These are phyloP conservation scores for Xylaria sp. DNA, from an alignment of 2,329 filamentous ascomycete species.

Conservation along the genomic window DNA sequence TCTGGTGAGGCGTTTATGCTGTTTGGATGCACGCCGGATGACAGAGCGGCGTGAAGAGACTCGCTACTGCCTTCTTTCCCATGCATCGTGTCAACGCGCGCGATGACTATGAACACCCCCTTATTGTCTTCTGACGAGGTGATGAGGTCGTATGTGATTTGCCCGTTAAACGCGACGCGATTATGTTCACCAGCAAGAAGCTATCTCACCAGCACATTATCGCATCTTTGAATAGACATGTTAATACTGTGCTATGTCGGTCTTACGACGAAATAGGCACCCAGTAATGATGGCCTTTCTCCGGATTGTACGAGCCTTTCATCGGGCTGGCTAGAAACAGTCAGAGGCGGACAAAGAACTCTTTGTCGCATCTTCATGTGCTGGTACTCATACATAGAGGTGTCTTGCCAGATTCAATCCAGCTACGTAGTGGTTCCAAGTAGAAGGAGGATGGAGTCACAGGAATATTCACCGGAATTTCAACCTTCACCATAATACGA, in stretches of 20 bases:
- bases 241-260: no score
- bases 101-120: not conserved
- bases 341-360: not conserved
- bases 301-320: not conserved
- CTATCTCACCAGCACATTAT: no score
- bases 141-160: not conserved
- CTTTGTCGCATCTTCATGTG: not conserved
- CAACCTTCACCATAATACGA: not conserved
- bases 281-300: not conserved
- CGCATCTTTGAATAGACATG: no score
- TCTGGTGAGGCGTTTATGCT: not conserved
- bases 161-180: no score
- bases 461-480: no score
- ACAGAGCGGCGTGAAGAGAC: no score
- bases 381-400: not conserved
- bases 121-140: not conserved
- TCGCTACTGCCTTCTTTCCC: not conserved
- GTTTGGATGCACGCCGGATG: no score
- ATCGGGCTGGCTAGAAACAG: not conserved
- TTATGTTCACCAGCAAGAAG: no score
- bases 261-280: not conserved
- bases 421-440: no score
- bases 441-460: no score
- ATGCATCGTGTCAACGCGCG: not conserved
- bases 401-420: not conserved